These are phyloP conservation scores for Fomitopsis pulvina DNA, from an alignment of 768 basidiomycete species.

Conservation along the genomic window DNA sequence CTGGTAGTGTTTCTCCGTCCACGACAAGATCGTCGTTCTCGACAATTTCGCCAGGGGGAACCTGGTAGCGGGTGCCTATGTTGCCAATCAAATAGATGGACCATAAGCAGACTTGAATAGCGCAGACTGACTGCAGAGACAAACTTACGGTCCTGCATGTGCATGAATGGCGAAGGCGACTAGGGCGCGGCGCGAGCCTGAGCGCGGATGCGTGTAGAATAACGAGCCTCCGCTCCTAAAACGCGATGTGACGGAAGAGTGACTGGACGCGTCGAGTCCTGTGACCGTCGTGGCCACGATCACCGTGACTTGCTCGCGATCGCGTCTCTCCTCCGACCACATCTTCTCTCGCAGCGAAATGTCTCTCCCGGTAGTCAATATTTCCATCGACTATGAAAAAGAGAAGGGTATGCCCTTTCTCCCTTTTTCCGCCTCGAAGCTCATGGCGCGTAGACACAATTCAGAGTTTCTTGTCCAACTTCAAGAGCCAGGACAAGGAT, in stretches of 20 bases:
- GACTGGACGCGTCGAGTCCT: constrained; percentile 15
- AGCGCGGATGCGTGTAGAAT: too few species aligned
- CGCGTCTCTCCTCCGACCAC: constrained; percentile 21
- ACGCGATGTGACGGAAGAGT: background rate
- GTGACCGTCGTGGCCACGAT: constrained; percentile 6
- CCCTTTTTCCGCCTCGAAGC: background rate
- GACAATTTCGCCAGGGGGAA: constrained; percentile 16
- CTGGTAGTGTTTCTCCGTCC: constrained; percentile 36
- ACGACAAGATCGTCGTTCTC: constrained; percentile 28
- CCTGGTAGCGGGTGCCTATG: constrained; percentile 8
- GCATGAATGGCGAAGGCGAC: too few species aligned
- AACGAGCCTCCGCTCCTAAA: too few species aligned
- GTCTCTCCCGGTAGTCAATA: constrained; percentile 58
- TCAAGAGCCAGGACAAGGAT: constrained; percentile 57
- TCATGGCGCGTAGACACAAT: constrained; percentile 48
- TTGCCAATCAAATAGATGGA: too few species aligned
- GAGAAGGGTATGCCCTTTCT: constrained; percentile 51
- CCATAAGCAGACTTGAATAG: too few species aligned
- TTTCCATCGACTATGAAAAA: constrained; percentile 58
- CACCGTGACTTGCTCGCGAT: constrained; percentile 5
- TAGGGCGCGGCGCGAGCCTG: too few species aligned
- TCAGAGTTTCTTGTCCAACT: constrained; percentile 62
- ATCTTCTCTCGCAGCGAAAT: constrained; percentile 33
- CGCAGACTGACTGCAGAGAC: too few species aligned
- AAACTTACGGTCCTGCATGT: too few species aligned